These are phyloP conservation scores for Sarocladium kiliense DNA, from an alignment of 2,329 filamentous ascomycete species.

Conservation along the genomic window DNA sequence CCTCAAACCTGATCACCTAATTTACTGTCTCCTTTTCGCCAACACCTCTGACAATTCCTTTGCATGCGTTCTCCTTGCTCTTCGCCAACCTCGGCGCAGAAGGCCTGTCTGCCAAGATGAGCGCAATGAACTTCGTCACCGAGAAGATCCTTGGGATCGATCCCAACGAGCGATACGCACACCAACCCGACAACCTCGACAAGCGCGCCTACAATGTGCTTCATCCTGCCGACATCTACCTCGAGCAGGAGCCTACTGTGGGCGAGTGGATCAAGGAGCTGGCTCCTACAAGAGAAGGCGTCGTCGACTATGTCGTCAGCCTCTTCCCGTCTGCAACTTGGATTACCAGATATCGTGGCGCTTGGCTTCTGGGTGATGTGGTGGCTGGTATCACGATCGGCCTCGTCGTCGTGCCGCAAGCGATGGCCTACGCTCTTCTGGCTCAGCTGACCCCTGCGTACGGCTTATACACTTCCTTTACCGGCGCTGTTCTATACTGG, in stretches of 20 bases:
- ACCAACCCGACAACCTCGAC: conserved; percentile 20
- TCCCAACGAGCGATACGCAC: conserved; percentile 21
- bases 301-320: conserved; percentile 43
- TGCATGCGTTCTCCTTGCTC: background rate
- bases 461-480: conserved; percentile 77
- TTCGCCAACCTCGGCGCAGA: background rate
- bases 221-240: conserved; percentile 25
- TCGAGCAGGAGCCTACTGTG: conserved; percentile 64
- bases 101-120: background rate
- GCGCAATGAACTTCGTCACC: conserved; percentile 17
- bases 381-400: conserved; percentile 55
- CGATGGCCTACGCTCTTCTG: conserved; percentile 73
- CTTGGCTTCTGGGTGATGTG: conserved; percentile 69
- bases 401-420: conserved; percentile 72
- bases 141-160: conserved; percentile 26
- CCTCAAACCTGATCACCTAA: too few species aligned
- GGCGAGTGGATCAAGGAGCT: conserved; percentile 55
- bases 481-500: conserved; percentile 77
- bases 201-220: conserved; percentile 19
- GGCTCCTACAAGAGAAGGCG: conserved; percentile 41
- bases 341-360: conserved; percentile 65
- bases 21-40: background rate
- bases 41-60: background rate
- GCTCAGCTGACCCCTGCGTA: conserved; percentile 64
- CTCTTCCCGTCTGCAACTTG: conserved; percentile 64